Evolutionary conservation across 805 yeast species (phyloP).

Genomic region (Spathaspora arborariae): DNA sequence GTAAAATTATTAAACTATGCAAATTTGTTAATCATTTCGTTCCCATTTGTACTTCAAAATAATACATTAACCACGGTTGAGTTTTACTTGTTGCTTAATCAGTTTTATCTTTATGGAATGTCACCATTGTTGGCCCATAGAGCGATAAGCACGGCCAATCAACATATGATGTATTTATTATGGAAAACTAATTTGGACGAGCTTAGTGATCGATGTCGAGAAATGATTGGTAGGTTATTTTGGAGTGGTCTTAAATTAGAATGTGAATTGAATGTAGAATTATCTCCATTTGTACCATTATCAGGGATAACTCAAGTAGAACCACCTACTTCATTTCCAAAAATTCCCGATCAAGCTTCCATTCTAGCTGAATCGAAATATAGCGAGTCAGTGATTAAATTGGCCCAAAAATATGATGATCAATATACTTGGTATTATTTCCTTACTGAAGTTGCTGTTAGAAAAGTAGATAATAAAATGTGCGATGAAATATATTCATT

Average conservation of each 20-base stretch:
- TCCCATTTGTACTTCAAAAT: conserved; percentile 16
- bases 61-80: conserved; percentile 16
- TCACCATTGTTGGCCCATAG: conserved; percentile 25
- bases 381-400: conserved; percentile 19
- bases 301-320: conserved; percentile 28
- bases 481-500: conserved; percentile 28
- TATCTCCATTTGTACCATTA: conserved; percentile 28
- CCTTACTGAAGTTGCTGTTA: conserved; percentile 36
- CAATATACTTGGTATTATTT: conserved; percentile 36
- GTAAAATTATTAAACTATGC: conserved; percentile 20
- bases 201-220: conserved; percentile 9
- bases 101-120: conserved; percentile 22
- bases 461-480: conserved; percentile 36
- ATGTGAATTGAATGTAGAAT: conserved; percentile 31
- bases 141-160: conserved; percentile 22
- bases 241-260: conserved; percentile 37
- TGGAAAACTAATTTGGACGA: conserved; percentile 14
- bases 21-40: conserved; percentile 15
- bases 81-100: conserved; percentile 22
- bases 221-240: conserved; percentile 26
- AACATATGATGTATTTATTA: conserved; percentile 27
- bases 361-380: conserved; percentile 13
- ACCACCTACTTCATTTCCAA: conserved; percentile 32
- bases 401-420: conserved; percentile 23
- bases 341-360: conserved; percentile 21